A percentile compares a stretch with the other conserved stretches of the same genome.
Evolutionary conservation across 495 filamentous ascomycete genomes (phyloP).

Genomic region (Penicillium psychrofluorescens): DNA sequence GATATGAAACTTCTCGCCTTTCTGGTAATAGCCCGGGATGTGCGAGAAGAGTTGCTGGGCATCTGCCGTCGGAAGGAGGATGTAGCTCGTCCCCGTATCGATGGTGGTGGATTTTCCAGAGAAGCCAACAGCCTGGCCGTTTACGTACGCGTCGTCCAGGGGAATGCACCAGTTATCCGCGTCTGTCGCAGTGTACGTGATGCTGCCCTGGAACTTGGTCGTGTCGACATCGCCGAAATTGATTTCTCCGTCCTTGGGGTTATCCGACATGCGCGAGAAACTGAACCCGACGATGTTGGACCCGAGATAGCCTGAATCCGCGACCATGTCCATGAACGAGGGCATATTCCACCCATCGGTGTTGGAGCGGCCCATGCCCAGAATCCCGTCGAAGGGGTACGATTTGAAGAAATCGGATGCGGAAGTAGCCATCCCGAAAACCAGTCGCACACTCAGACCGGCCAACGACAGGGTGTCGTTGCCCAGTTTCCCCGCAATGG

Average conservation of each 20-base stretch:
- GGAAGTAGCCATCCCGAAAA: constrained; percentile 61
- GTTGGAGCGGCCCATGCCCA: constrained; percentile 58
- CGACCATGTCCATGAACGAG: constrained; percentile 57
- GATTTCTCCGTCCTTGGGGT: constrained; percentile 62
- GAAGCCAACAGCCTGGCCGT: constrained; percentile 46
- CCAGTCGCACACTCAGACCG: constrained; percentile 49
- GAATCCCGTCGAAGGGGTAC: constrained; percentile 83
- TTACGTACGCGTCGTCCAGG: constrained; percentile 53
- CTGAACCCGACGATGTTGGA: constrained; percentile 63
- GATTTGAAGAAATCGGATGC: constrained; percentile 61
- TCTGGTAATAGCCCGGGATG: constrained; percentile 50
- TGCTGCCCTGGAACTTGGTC: constrained; percentile 55
- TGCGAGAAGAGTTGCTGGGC: constrained; percentile 56
- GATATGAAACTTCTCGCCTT: constrained; percentile 53
- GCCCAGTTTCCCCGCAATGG: constrained; percentile 54
- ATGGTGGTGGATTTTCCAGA: constrained; percentile 54
- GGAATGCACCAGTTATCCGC: constrained; percentile 58
- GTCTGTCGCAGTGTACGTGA: constrained; percentile 52
- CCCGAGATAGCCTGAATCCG: constrained; percentile 46
- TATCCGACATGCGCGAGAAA: constrained; percentile 56
- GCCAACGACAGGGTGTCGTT: constrained; percentile 60
- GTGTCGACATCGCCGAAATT: constrained; percentile 67
- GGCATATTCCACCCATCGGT: constrained; percentile 38
- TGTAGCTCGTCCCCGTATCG: constrained; percentile 75
- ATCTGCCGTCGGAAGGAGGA: constrained; percentile 59